Evolutionary conservation across 192 early-diverging fungal genomes (phyloP).

Genomic region (Haplosporangium gracile): DNA sequence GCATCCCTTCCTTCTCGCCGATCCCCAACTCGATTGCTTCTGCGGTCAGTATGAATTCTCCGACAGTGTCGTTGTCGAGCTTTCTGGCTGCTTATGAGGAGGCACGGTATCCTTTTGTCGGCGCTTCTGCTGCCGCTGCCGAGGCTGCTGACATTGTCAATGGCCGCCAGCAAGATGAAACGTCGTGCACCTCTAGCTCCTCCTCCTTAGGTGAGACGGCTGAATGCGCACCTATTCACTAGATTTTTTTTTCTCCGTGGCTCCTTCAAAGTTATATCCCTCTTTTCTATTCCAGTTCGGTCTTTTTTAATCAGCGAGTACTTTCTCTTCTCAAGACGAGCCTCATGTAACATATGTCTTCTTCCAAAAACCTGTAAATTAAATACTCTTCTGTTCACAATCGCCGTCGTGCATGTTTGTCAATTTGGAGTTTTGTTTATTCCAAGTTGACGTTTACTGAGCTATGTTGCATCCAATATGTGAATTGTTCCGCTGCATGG

Average conservation of each 20-base stretch:
- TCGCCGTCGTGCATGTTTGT: not conserved
- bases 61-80: not conserved
- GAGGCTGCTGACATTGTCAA: not conserved
- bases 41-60: constrained; percentile 35
- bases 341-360: constrained; percentile 6
- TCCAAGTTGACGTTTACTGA: not conserved
- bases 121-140: not conserved
- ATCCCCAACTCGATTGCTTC: constrained; percentile 40
- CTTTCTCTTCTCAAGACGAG: not conserved
- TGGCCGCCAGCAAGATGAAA: not conserved
- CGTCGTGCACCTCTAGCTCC: not conserved
- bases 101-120: not conserved
- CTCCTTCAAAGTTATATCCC: not conserved
- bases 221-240: not conserved
- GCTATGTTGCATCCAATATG: not conserved
- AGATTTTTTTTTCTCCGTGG: not conserved
- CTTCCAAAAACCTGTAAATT: constrained; percentile 5
- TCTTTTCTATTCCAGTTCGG: not conserved
- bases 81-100: not conserved
- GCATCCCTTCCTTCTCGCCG: constrained; percentile 41
- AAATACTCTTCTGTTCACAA: not conserved
- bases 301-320: not conserved
- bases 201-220: not conserved
- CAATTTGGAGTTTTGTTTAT: not conserved
- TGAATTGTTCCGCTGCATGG: not conserved